A percentile compares a stretch with the other conserved stretches of the same genome.
Evolutionary conservation across 768 basidiomycete genomes (phyloP).

Genomic region (Udeniomyces megalosporus): DNA sequence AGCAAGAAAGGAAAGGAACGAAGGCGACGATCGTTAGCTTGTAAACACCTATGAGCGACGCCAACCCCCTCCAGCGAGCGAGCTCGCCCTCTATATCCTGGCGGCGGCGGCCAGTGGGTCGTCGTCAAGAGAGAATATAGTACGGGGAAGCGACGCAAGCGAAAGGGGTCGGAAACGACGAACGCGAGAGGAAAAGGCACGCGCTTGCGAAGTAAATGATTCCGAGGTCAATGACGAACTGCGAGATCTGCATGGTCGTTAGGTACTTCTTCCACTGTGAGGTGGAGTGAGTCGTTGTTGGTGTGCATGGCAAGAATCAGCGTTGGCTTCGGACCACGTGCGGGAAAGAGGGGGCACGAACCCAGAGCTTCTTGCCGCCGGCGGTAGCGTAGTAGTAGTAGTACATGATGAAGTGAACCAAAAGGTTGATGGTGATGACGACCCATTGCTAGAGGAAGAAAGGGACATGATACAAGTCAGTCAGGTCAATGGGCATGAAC

Average conservation of each 20-base stretch:
- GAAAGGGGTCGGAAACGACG: not conserved
- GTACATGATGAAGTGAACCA: constrained; percentile 97
- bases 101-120: not conserved
- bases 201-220: constrained; percentile 87
- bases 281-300: not conserved
- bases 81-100: not conserved
- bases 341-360: constrained; percentile 26
- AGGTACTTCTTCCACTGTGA: constrained; percentile 94
- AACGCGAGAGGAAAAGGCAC: constrained; percentile 32
- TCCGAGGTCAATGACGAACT: constrained; percentile 83
- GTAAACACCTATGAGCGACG: not conserved
- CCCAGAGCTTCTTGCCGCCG: constrained; percentile 92
- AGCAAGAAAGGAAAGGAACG: not conserved
- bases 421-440: constrained; percentile 74
- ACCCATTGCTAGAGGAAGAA: constrained; percentile 70
- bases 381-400: constrained; percentile 99
- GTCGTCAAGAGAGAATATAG: not conserved
- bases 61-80: not conserved
- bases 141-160: not conserved
- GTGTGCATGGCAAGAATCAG: not conserved
- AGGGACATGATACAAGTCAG: not conserved
- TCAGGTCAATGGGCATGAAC: no score
- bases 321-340: not conserved
- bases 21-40: not conserved
- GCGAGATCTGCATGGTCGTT: constrained; percentile 88